A percentile compares a stretch with the other conserved stretches of the same genome.
These are phyloP conservation scores for Fusarium subtropicale DNA, from an alignment of 2,329 filamentous ascomycete genomes.

Conservation along the genomic window DNA sequence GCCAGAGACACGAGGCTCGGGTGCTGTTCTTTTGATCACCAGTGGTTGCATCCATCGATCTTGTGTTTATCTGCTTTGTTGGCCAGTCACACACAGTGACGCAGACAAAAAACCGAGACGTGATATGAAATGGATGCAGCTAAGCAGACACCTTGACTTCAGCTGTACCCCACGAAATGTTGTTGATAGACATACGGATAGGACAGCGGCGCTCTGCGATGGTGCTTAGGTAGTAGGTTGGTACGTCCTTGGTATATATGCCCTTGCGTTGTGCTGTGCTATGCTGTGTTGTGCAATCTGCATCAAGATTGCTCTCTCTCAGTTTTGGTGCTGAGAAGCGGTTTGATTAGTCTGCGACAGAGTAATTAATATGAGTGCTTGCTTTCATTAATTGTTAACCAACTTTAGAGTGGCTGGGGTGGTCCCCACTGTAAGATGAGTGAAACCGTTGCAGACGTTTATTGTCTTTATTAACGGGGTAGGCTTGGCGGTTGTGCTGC, in stretches of 20 bases:
- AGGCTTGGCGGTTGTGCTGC: neutral
- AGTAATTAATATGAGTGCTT: neutral
- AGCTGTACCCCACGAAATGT: neutral
- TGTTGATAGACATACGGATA: neutral
- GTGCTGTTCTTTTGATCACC: conserved; percentile 2
- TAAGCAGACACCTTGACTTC: neutral
- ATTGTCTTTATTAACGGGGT: conserved; percentile 3
- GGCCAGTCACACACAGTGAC: conserved; percentile 21
- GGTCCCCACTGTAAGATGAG: neutral
- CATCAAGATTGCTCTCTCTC: neutral
- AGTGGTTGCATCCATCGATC: conserved; percentile 28
- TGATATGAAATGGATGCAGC: conserved; percentile 14
- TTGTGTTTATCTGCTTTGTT: conserved; percentile 30
- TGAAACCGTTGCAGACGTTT: neutral
- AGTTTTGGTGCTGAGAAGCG: neutral
- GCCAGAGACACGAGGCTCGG: conserved; percentile 3
- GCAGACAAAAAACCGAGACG: conserved; percentile 29
- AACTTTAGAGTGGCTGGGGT: neutral
- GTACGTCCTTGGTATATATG: neutral
- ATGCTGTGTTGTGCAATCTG: neutral
- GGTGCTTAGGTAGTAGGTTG: no score
- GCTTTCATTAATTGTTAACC: neutral
- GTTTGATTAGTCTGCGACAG: neutral
- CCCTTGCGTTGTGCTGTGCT: neutral
- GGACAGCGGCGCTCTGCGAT: conserved; percentile 2